Evolutionary conservation across 148 eudicot genomes (phyloP).

Genomic region (Silene uniflora): DNA sequence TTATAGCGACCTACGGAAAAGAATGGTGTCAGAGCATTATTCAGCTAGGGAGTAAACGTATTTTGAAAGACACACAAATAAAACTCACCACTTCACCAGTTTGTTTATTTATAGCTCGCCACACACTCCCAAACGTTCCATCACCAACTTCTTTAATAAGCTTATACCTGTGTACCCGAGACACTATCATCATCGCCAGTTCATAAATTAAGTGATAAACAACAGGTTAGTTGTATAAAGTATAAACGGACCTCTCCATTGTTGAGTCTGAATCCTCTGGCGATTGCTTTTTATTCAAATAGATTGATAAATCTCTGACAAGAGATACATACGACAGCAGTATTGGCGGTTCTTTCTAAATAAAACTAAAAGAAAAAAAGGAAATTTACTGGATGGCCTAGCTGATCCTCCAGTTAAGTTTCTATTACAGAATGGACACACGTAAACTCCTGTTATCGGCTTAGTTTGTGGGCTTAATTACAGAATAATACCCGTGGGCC

Average conservation of each 20-base stretch:
- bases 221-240: not conserved
- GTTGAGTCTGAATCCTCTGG: slow-evolving; percentile 25
- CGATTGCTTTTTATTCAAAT: slow-evolving; percentile 40
- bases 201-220: not conserved
- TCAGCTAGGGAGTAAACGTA: not conserved
- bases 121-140: slow-evolving; percentile 89
- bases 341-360: slow-evolving; percentile 30
- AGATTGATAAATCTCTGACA: slow-evolving; percentile 25
- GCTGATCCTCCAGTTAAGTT: slow-evolving; percentile 37
- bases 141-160: slow-evolving; percentile 86
- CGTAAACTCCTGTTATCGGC: slow-evolving; percentile 22
- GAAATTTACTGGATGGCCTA: slow-evolving; percentile 30
- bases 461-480: slow-evolving; percentile 45
- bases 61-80: not conserved
- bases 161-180: slow-evolving; percentile 48
- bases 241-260: slow-evolving; percentile 71
- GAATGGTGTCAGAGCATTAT: slow-evolving; percentile 5
- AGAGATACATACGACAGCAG: slow-evolving; percentile 21
- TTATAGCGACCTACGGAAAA: slow-evolving; percentile 71
- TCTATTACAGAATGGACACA: slow-evolving; percentile 24
- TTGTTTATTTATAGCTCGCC: slow-evolving; percentile 87
- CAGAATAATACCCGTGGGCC: slow-evolving; percentile 26
- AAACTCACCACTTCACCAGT: slow-evolving; percentile 81
- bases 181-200: not conserved
- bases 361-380: slow-evolving; percentile 30